These are phyloP conservation scores for Papiliotrema fonsecae DNA, from an alignment of 1,284 basidiomycete genomes.

Conservation along the genomic window DNA sequence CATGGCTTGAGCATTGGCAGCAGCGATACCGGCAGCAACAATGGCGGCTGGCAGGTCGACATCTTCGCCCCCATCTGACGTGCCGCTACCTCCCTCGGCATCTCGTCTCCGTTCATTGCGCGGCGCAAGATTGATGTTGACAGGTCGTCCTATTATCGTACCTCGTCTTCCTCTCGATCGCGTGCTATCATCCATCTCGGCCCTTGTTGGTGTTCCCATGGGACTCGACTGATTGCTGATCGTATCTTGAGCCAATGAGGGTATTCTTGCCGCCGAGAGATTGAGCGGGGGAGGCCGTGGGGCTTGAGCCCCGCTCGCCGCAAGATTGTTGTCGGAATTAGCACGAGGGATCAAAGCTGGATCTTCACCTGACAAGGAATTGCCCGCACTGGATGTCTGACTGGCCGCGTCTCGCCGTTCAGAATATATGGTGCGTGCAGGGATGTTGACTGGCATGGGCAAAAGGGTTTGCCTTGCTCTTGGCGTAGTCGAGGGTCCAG, in stretches of 20 bases:
- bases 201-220: conserved; percentile 36
- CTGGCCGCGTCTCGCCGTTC: conserved; percentile 18
- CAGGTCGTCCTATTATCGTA: conserved; percentile 41
- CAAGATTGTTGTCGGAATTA: conserved; percentile 34
- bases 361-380: conserved; percentile 30
- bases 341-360: conserved; percentile 28
- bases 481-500: conserved; percentile 34
- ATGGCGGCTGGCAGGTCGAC: conserved; percentile 36
- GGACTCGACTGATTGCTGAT: conserved; percentile 43
- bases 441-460: conserved; percentile 30
- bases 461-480: conserved; percentile 31
- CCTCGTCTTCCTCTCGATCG: conserved; percentile 24
- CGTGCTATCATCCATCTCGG: conserved; percentile 23
- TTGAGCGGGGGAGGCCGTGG: conserved; percentile 20
- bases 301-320: conserved; percentile 9
- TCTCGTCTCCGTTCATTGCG: conserved; percentile 20
- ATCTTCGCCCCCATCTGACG: conserved; percentile 38
- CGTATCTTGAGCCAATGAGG: conserved; percentile 29
- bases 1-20: conserved; percentile 33
- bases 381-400: conserved; percentile 28
- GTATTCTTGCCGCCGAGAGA: conserved; percentile 24
- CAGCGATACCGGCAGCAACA: conserved; percentile 30
- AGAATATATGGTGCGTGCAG: conserved; percentile 8
- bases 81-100: conserved; percentile 29
- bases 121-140: conserved; percentile 23